Evolutionary conservation across 2,329 filamentous ascomycete species (phyloP).

Genomic region (Alternaria brassicae): DNA sequence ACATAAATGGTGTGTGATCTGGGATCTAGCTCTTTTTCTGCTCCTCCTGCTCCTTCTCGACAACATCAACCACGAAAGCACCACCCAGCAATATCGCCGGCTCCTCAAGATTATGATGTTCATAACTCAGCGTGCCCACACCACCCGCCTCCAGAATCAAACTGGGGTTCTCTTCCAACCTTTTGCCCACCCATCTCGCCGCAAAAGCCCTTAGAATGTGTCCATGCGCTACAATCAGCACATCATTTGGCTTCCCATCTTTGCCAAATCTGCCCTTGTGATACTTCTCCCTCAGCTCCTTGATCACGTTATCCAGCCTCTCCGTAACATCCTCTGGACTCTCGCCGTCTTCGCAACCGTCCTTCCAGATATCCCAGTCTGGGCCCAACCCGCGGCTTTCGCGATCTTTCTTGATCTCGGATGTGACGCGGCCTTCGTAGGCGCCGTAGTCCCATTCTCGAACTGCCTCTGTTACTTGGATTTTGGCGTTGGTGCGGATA

Average conservation of each 20-base stretch:
- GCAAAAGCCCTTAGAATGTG: conserved; percentile 89
- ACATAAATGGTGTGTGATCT: not conserved
- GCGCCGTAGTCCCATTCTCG: conserved; percentile 69
- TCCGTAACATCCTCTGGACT: conserved; percentile 74
- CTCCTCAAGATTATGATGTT: conserved; percentile 58
- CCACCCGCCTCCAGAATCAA: conserved; percentile 77
- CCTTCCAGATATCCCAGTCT: conserved; percentile 85
- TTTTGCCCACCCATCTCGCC: conserved; percentile 80
- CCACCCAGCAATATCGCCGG: conserved; percentile 61
- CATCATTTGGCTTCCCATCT: conserved; percentile 66
- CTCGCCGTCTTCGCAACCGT: conserved; percentile 85
- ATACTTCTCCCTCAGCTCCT: conserved; percentile 68
- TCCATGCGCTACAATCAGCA: conserved; percentile 85
- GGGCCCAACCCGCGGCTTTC: conserved; percentile 59
- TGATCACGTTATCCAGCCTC: conserved; percentile 77
- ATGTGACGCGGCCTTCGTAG: conserved; percentile 65
- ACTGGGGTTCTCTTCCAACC: conserved; percentile 75
- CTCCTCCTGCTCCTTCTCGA: conserved; percentile 49
- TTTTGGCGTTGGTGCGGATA: conserved; percentile 51
- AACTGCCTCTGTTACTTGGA: conserved; percentile 60
- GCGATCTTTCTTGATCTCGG: conserved; percentile 59
- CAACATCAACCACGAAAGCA: conserved; percentile 59
- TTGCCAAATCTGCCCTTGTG: conserved; percentile 61
- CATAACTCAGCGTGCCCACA: conserved; percentile 61
- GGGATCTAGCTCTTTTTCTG: conserved; percentile 8